Percentiles rank a stretch among this genome's conserved stretches.
These are phyloP conservation scores for Malus orientalis DNA, from an alignment of 306 rosid genomes.

Conservation along the genomic window DNA sequence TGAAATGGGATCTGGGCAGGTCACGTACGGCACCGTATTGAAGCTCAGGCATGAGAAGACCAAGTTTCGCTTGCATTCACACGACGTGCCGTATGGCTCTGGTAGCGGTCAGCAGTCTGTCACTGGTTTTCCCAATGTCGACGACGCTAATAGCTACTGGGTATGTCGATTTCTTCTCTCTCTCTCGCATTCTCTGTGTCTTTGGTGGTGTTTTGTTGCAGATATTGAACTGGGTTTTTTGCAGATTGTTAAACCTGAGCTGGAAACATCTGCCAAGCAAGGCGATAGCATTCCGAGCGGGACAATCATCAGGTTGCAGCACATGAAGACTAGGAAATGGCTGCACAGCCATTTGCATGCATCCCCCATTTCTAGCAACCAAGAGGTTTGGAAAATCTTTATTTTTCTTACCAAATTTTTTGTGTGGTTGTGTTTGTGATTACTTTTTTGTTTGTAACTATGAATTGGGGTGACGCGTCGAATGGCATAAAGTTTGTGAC, in stretches of 20 bases:
- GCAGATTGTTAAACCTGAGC: conserved; percentile 75
- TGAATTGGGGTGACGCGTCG: neutral
- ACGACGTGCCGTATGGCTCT: conserved; percentile 97
- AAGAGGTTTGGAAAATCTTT: conserved; percentile 45
- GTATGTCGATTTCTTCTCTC: conserved; percentile 19
- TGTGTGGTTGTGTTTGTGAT: neutral
- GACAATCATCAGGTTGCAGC: conserved; percentile 80
- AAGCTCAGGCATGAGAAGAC: conserved; percentile 95
- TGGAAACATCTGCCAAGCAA: conserved; percentile 70
- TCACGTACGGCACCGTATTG: conserved; percentile 76
- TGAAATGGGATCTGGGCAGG: conserved; percentile 27
- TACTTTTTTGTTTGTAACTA: neutral
- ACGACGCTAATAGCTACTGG: conserved; percentile 97
- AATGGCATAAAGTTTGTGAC: neutral
- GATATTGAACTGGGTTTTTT: conserved; percentile 1
- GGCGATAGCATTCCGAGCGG: conserved; percentile 76
- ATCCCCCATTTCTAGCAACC: conserved; percentile 89
- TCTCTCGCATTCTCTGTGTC: neutral
- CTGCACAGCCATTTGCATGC: conserved; percentile 95
- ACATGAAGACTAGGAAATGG: conserved; percentile 98
- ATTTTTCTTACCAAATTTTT: neutral
- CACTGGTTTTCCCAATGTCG: conserved; percentile 80
- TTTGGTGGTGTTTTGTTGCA: neutral
- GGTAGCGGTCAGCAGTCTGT: conserved; percentile 99
- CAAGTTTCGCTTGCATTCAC: conserved; percentile 87